A percentile compares a stretch with the other conserved stretches of the same genome.
These are phyloP conservation scores for Eremothecium sinecaudum DNA, from an alignment of 1,139 yeast species.

Conservation along the genomic window DNA sequence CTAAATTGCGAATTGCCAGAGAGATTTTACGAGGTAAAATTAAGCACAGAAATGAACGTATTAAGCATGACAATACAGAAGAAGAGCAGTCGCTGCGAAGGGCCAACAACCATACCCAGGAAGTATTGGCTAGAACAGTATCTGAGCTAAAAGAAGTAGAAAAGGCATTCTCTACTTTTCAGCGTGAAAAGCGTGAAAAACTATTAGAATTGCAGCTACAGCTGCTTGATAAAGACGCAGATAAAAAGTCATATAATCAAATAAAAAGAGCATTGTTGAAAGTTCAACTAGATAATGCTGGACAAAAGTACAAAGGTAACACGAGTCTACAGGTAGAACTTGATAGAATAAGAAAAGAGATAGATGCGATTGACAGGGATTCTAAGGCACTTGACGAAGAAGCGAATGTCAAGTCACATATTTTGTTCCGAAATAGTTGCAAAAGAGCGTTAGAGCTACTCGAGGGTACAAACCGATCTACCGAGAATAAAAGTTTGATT, in stretches of 20 bases:
- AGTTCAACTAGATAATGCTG: not conserved
- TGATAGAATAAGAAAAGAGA: not conserved
- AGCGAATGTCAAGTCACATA: conserved; percentile 1
- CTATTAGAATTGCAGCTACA: not conserved
- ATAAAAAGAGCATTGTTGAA: not conserved
- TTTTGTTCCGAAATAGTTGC: conserved; percentile 2
- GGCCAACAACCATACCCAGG: not conserved
- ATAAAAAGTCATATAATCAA: not conserved
- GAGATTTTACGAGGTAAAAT: conserved; percentile 1
- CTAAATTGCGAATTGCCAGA: not conserved
- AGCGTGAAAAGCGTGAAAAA: conserved; percentile 1
- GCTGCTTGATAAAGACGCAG: not conserved
- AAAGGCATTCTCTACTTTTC: not conserved
- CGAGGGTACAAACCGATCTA: conserved; percentile 2
- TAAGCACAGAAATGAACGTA: not conserved
- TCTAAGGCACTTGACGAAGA: not conserved
- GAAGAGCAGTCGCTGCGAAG: not conserved
- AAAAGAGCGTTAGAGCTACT: conserved; percentile 4
- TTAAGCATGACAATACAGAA: not conserved
- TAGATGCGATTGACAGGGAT: not conserved
- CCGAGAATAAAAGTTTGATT: conserved; percentile 4
- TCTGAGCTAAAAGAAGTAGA: not conserved
- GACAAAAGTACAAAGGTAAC: not conserved
- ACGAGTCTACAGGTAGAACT: not conserved
- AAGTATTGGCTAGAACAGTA: not conserved